phyloP scores from a whole-genome alignment of 805 yeast species.

The Candida argentea region DNA sequence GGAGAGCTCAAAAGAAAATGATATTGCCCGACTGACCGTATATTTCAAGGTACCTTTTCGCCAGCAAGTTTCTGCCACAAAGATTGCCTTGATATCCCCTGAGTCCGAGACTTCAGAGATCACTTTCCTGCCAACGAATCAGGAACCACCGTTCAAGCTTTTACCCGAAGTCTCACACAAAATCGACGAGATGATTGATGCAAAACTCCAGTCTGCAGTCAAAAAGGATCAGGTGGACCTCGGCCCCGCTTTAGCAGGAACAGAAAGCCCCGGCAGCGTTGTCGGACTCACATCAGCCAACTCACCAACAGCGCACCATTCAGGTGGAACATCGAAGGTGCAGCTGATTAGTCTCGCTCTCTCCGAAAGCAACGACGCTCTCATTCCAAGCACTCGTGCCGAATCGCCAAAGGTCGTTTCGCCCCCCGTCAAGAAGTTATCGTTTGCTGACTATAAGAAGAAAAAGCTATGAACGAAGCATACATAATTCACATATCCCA shows the following conservation, averaged over 20 bases:
- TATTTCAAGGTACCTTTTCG: constrained; percentile 16
- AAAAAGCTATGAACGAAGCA: too few relatives aligned
- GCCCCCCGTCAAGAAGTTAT: constrained; percentile 41
- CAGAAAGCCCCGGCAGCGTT: not conserved
- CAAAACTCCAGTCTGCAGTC: constrained; percentile 8
- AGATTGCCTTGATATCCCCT: constrained; percentile 6
- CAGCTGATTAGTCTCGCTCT: not conserved
- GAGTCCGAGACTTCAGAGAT: not conserved
- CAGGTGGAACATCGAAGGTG: too few relatives aligned
- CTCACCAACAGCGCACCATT: not conserved
- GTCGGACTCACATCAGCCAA: not conserved
- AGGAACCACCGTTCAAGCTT: constrained; percentile 12
- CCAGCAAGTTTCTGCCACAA: constrained; percentile 14
- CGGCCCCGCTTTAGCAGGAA: not conserved
- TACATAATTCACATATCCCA: too few relatives aligned
- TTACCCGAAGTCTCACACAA: constrained; percentile 14
- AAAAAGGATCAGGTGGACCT: too few relatives aligned
- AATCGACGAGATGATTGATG: constrained; percentile 13
- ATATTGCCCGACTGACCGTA: constrained; percentile 3
- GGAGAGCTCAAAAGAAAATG: constrained; percentile 4
- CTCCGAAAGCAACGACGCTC: too few relatives aligned
- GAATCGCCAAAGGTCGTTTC: not conserved
- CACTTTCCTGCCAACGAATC: constrained; percentile 2
- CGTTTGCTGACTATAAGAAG: constrained; percentile 69
- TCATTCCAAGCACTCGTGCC: not conserved